Evolutionary conservation across 2,329 filamentous ascomycete genomes (phyloP), one percentile per base, ranked within the genome.

Genomic region (Colletotrichum brevisporum): DNA sequence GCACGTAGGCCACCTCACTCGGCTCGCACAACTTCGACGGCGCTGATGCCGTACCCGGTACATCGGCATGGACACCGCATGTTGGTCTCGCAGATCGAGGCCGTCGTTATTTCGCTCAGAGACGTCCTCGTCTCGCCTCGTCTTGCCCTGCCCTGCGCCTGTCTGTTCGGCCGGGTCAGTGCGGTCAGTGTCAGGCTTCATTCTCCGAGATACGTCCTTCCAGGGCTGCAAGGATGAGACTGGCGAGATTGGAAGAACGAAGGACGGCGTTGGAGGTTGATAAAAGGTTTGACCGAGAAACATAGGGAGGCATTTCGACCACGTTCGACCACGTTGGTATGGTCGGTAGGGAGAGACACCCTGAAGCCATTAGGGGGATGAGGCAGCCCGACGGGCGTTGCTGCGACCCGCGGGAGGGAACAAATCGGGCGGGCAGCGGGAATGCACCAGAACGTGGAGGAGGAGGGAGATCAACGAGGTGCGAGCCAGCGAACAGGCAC

Each of bases 31-130:
- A 68, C 26, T 39, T 39, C 27, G 16, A 36, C 39, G 3, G n/a
- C 21, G 16, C 27, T 27, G 27, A 31, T 63, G 63, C 36, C 12
- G 63, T 65, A 59, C 66, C 48, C 43, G 48, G 48, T 58, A 55
- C 61, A 31, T 65, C 36, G 36, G 48, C 58, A 21, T 31, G 24
- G 54, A 68, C 24, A 31, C 39, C n/a, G 27, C 27, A 31, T 31
- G 6, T 8, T 26, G 9, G 8, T 21, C 27, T 65, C 60, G 66
- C 54, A 68, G 66, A 65, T 68, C 66, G 39, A 51, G 54, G 47
- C 26, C 13, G 66, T 69, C 66, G 55, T 66, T 66, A 60, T 66
- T 69, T 69, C 66, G 66, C 66, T 69, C 66, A 60, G 43, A 8
- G 27, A 8, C 9, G 6, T 9, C 27, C 27, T 31, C 27, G 27